Evolutionary conservation across 176 grass and related monocot species (phyloP), one percentile per base, ranked within the genome.

Genomic region (Aegilops longissima): DNA sequence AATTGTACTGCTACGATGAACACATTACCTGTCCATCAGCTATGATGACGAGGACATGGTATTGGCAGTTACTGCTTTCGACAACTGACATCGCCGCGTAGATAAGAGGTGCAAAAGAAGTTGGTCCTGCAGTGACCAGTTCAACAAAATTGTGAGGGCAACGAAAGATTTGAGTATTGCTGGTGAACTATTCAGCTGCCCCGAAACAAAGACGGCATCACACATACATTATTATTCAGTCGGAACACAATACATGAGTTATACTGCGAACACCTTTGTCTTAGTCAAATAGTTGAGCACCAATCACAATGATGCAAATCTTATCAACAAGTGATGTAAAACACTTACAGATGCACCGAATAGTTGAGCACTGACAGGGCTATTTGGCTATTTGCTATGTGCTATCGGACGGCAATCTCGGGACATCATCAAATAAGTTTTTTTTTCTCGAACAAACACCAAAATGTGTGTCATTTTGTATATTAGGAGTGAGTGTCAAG

Each of bases 11-110:
- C n/a, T 85, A 56, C 70, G 31, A 79, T 68, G 56, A 66, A 83
- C 61, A 51, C 21, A 70, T 80, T 85, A 98, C 96, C 89, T 98
- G 93, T 54, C 93, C 96, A 88, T 98, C 93, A 77, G 96, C 96
- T 87, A 98, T 92, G 85, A 98, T 98, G 76, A 98, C 93, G 13
- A 98, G 96, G 71, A 95, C 96, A 90, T 95, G 96, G 84, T 95
- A 98, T 33, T 98, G 96, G 74, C 85, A 92, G 61, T 95, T 95
- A 90, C 86, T 93, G 64, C 52, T 95, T 92, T 95, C 81, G 45
- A 98, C 96, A 67, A 92, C 85, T 81, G 91, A 91, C 87, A 98
- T 93, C 5, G 91, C 86, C 49, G 90, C 90, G 14, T 87, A 86
- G 71, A 98, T 93, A 66, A 98, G 87, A 82, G 96, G 93, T 76